Base-by-base conservation (phyloP, 1,284 basidiomycete species). In the Agaricales sp. region DNA sequence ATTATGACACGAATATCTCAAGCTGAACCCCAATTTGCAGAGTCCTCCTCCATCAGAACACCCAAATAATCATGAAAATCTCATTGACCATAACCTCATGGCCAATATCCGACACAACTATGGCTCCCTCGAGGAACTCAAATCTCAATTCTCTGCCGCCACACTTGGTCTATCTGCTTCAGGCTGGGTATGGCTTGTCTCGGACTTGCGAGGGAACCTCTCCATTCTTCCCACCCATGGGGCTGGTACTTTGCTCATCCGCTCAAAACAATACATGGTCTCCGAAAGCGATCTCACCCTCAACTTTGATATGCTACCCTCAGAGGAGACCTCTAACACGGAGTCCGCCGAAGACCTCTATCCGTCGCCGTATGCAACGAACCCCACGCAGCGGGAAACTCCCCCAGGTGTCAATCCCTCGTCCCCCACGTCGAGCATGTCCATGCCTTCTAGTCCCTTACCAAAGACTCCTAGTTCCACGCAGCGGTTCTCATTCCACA, bases 131-230 rank as follows among this genome's bases (percentile, higher is more conserved):
- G 67, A 76, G 6, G 73, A 82, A 43, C 72, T 96, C 58, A 87
- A 92, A 64, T 82, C 85, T 20, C 73, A 76, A 48, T 82, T 94
- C 63, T 82, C 82, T 3, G 79, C 87, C 11, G 82, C 88, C 1
- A 89, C 78, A 22, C 70, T 78, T 51, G 90, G 88, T 54, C 83
- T 87, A 76, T 82, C 78, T 67, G 82, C 77, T 52, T 86, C 78
- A 53, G 95, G 95, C 54, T 97, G 78, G 73, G 75, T 95, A 49
- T 94, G 90, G 92, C 77, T 92, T 56, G 87, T 92, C 50, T 76
- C 77, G 1, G 88, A 94, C 68, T 61, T 67, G 19, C 61, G 66
- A 3, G 80, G 79, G 12, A 71, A 72, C 50, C 74, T 89, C 26
- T 89, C 79, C 19, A 74, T 92, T 52, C 66, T 90, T 35, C 84